Evolutionary conservation across 1,139 yeast species (phyloP), one percentile per base, ranked within the genome.

Genomic region (Hansenula sp.): DNA sequence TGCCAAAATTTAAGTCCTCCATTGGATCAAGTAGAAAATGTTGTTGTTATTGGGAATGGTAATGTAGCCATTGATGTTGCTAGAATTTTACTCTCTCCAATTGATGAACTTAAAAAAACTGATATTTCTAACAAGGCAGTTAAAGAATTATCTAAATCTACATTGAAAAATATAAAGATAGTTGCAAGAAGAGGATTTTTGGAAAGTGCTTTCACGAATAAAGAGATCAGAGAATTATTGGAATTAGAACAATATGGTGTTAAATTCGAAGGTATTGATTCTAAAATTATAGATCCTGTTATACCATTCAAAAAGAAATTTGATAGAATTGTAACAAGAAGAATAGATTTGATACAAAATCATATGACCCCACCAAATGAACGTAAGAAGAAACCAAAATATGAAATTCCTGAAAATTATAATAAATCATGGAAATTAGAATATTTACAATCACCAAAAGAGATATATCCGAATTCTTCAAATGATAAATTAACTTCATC

Each of bases 11-110:
- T 71, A 38, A 66, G 67, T 32, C 83, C 87, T 1, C 79, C 77
- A 3, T 68, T 93, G 54, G 78, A 75, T 11, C 67, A 74, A 34
- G 81, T 84, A 1, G 75, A 77, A 48, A 71, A 76, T 38, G 96
- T 90, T 2, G 79, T 85, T 1, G 82, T 93, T 37, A 76, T 93
- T n/a, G 99, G 99, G 4, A 91, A 91, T 61, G 99, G 99, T 36
- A 93, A 93, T 59, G 99, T 93, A n/a, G 96, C 99, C 0, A 67
- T 93, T 47, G 99, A 93, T 61, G 81, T 93, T 9, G 91, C 96
- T 1, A 69, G 99, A 43, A 71, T 93, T 2, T 68, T 93, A 33
- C 65, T 91, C 46, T 80, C 83, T 12, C 79, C 81, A 27, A 71
- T 73, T 2, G 63, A 71, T 0, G 66, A 67, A 5, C 51, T 65